Conservation (phyloP, 2,329 filamentous ascomycete species). For the Penicillium hesseltinei region DNA sequence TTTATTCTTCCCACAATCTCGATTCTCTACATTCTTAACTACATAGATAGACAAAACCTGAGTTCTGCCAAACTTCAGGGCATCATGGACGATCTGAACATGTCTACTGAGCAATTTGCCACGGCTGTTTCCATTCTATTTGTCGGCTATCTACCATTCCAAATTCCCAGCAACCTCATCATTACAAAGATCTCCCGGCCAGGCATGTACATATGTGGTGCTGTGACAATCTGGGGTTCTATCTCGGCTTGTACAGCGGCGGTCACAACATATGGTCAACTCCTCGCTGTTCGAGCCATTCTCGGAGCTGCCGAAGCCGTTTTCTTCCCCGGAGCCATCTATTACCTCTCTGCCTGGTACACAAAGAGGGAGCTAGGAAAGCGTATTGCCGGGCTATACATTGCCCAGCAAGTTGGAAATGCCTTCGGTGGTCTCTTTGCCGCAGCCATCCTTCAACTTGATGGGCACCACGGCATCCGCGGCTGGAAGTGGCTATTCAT, state of each 20-base stretch:
- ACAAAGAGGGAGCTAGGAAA: conserved; percentile 34
- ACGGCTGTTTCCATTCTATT: conserved; percentile 30
- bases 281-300: conserved; percentile 58
- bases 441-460: conserved; percentile 26
- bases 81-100: conserved; percentile 41
- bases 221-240: conserved; percentile 61
- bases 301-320: conserved; percentile 64
- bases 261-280: conserved; percentile 52
- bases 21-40: conserved; percentile 44
- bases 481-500: conserved; percentile 33
- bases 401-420: conserved; percentile 28
- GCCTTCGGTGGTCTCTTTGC: conserved; percentile 30
- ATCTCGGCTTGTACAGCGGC: conserved; percentile 58
- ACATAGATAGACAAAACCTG: conserved; percentile 41
- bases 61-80: conserved; percentile 43
- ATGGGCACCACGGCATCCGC: conserved; percentile 20
- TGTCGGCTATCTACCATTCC: conserved; percentile 29
- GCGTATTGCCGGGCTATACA: conserved; percentile 33
- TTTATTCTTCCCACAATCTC: conserved; percentile 33
- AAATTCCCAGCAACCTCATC: conserved; percentile 50
- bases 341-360: conserved; percentile 44
- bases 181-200: conserved; percentile 54
- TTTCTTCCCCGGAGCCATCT: conserved; percentile 51
- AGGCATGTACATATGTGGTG: conserved; percentile 51
- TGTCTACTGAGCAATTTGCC: conserved; percentile 38